Conservation (phyloP, 495 filamentous ascomycete genomes). For the Cudoniella acicularis region DNA sequence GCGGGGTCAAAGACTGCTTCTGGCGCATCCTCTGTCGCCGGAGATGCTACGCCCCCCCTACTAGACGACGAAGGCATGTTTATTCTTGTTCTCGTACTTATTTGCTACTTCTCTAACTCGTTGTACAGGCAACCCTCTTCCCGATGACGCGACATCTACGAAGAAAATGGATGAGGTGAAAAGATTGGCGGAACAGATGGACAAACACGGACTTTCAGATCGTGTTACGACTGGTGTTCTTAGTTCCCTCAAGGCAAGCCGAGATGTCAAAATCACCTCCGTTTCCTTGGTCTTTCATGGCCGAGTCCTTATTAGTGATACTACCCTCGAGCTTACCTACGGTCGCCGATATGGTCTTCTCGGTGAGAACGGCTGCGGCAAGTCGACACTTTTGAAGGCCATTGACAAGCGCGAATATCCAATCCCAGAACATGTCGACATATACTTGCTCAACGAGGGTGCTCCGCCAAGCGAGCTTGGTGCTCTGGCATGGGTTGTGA, state of each 20-base stretch:
- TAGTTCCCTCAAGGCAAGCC: constrained; percentile 73
- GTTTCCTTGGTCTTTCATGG: constrained; percentile 95
- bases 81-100: too few relatives aligned
- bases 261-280: constrained; percentile 95
- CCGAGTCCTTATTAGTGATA: constrained; percentile 89
- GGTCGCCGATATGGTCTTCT: constrained; percentile 90
- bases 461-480: constrained; percentile 86
- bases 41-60: constrained; percentile 60
- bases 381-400: constrained; percentile 93
- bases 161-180: constrained; percentile 78
- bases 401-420: constrained; percentile 92
- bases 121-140: constrained; percentile 50
- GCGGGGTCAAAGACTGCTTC: constrained; percentile 61
- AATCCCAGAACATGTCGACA: constrained; percentile 94
- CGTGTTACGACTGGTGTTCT: constrained; percentile 98
- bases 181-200: constrained; percentile 72
- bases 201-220: constrained; percentile 93
- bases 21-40: constrained; percentile 62
- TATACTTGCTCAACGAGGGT: constrained; percentile 97
- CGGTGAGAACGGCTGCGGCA: constrained; percentile 98
- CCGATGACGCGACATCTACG: constrained; percentile 52
- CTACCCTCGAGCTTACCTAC: constrained; percentile 88
- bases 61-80: constrained; percentile 59
- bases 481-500: constrained; percentile 95
- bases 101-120: too few relatives aligned